phyloP scores from a whole-genome alignment of 768 basidiomycete genomes.

The Wakefieldia striispora region DNA sequence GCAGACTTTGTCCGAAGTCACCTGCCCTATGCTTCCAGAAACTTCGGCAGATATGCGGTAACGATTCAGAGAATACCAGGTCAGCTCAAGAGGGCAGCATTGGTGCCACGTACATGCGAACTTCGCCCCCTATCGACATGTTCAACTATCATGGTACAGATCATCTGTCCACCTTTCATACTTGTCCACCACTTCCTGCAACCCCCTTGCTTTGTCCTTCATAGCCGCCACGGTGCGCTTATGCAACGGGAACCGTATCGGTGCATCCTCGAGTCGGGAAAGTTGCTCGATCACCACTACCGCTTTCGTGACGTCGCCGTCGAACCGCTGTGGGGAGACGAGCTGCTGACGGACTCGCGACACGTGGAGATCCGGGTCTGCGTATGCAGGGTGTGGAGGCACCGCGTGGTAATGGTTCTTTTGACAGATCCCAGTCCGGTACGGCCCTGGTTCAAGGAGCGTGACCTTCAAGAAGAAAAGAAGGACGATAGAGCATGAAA shows the following conservation, averaged over 20 bases:
- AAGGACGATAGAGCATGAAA: no score
- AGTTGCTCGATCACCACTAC: constrained; percentile 15
- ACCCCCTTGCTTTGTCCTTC: constrained; percentile 13
- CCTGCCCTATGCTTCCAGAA: no score
- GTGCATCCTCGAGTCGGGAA: constrained; percentile 12
- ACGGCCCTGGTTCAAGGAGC: constrained; percentile 17
- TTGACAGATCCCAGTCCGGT: constrained; percentile 10
- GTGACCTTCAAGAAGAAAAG: constrained; percentile 11
- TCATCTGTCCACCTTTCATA: constrained; percentile 19
- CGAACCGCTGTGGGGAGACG: not conserved
- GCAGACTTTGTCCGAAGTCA: no score
- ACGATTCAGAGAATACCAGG: no score
- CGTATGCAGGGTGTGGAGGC: constrained; percentile 24
- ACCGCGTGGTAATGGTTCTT: not conserved
- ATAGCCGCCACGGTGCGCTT: not conserved
- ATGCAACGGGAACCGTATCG: constrained; percentile 16
- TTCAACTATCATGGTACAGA: constrained; percentile 11
- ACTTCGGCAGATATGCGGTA: no score
- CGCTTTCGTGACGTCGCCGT: constrained; percentile 17
- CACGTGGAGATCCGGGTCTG: constrained; percentile 1
- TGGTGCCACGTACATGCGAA: no score
- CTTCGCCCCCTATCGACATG: no score
- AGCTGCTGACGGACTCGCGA: constrained; percentile 3
- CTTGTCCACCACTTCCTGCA: constrained; percentile 9
- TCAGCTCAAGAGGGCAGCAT: no score